A percentile compares a stretch with the other conserved stretches of the same genome.
Evolutionary conservation across 345 rosid genomes (phyloP).

Genomic region (Nephelium lappaceum): DNA sequence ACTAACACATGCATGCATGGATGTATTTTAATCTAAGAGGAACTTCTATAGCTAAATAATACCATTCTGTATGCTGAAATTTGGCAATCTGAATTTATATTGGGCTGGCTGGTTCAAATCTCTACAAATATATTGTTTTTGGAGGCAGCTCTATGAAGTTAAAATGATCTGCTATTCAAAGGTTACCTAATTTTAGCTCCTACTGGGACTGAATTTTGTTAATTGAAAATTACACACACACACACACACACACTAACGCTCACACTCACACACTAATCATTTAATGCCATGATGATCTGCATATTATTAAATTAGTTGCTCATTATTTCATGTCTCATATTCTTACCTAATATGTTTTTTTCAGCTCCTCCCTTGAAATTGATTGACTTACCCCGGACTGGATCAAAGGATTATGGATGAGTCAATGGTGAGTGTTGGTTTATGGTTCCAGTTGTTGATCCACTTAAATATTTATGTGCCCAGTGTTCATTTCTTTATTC

Average conservation of each 20-base stretch:
- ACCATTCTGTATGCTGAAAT: not conserved
- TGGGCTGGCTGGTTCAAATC: conserved; percentile 1
- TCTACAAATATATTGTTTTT: not conserved
- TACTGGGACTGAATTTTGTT: not conserved
- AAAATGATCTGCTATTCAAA: not conserved
- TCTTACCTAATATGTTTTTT: not conserved
- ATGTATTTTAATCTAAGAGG: not conserved
- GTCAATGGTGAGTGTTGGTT: conserved; percentile 62
- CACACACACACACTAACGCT: too few relatives aligned
- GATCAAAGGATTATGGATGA: conserved; percentile 93
- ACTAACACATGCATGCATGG: not conserved
- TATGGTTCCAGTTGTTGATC: conserved; percentile 16
- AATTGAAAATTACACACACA: too few relatives aligned
- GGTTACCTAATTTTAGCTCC: not conserved
- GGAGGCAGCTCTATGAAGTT: conserved; percentile 9
- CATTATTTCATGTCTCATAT: not conserved
- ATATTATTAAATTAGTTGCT: not conserved
- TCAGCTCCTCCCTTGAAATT: conserved; percentile 94
- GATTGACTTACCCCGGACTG: conserved; percentile 92
- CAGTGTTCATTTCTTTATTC: not conserved
- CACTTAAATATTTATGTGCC: not conserved
- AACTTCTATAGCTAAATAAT: not conserved
- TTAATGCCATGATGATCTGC: not conserved
- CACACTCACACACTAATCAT: not conserved
- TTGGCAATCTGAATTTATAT: not conserved